Evolutionary conservation across 495 filamentous ascomycete species (phyloP).

Genomic region (Podospora fimiseda): DNA sequence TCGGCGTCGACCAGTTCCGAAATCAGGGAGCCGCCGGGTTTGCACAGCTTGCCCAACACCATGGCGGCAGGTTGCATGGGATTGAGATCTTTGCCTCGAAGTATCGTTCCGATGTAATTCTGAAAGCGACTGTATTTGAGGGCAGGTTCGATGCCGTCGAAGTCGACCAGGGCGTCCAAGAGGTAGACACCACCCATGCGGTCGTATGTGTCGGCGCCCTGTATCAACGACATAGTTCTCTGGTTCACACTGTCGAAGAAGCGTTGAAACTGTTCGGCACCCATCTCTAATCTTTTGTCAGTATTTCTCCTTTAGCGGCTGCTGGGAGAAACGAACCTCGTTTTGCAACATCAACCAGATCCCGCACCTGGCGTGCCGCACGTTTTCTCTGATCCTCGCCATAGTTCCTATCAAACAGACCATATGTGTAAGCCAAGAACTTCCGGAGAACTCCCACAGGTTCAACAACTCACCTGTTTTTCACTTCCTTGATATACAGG

Average conservation of each 20-base stretch:
- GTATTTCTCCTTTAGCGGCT: too few relatives aligned
- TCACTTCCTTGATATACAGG: constrained; percentile 28
- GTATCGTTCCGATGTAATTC: constrained; percentile 76
- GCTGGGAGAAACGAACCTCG: constrained; percentile 27
- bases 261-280: constrained; percentile 65
- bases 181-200: constrained; percentile 86
- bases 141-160: constrained; percentile 89
- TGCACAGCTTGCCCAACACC: constrained; percentile 81
- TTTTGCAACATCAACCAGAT: constrained; percentile 34
- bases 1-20: constrained; percentile 96
- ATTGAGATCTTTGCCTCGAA: constrained; percentile 79
- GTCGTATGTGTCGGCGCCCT: constrained; percentile 78
- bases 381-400: constrained; percentile 36
- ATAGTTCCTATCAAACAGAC: constrained; percentile 11
- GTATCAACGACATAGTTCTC: constrained; percentile 68
- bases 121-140: constrained; percentile 92
- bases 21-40: constrained; percentile 87
- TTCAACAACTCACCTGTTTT: constrained; percentile 20
- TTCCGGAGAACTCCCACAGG: not conserved
- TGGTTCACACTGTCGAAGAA: constrained; percentile 75
- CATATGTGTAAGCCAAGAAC: constrained; percentile 9
- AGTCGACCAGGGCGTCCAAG: constrained; percentile 87
- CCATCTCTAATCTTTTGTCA: constrained; percentile 71
- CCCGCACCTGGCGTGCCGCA: constrained; percentile 35
- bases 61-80: constrained; percentile 83